Conservation (phyloP, 768 basidiomycete species). For the Serendipita vermifera region DNA sequence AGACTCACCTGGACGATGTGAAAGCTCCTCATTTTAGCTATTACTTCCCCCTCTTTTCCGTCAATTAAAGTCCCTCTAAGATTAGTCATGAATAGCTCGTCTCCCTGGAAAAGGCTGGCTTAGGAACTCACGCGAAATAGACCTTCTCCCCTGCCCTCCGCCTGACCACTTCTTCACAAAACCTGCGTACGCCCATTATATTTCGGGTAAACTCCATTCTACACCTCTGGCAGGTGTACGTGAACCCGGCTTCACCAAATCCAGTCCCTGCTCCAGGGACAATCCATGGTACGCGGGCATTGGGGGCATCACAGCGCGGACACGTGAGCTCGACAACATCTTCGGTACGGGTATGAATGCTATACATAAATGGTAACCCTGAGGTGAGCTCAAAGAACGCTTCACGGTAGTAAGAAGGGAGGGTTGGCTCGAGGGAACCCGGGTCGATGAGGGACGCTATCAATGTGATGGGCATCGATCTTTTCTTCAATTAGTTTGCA, state of each 20-base stretch:
- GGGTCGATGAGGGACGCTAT: conserved; percentile 6
- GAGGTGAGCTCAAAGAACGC: background rate
- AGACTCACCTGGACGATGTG: background rate
- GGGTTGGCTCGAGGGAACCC: background rate
- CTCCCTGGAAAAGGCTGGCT: too few species aligned
- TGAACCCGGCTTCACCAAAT: background rate
- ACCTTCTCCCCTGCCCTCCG: background rate
- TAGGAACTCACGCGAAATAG: background rate
- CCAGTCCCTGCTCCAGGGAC: background rate
- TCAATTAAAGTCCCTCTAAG: background rate
- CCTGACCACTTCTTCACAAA: conserved; percentile 3
- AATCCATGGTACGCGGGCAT: background rate
- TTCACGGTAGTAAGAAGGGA: background rate
- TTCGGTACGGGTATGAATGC: background rate
- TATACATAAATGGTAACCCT: conserved; percentile 2
- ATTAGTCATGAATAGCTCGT: background rate
- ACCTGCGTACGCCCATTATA: conserved; percentile 5
- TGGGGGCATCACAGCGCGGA: background rate
- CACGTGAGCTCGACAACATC: background rate
- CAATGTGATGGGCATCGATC: conserved; percentile 4
- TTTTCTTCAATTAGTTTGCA: background rate
- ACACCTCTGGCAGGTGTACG: background rate
- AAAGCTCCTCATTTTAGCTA: background rate
- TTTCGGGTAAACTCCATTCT: background rate
- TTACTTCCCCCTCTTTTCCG: background rate